These are phyloP conservation scores for Citrus medica DNA, from an alignment of 345 rosid genomes.

Conservation along the genomic window DNA sequence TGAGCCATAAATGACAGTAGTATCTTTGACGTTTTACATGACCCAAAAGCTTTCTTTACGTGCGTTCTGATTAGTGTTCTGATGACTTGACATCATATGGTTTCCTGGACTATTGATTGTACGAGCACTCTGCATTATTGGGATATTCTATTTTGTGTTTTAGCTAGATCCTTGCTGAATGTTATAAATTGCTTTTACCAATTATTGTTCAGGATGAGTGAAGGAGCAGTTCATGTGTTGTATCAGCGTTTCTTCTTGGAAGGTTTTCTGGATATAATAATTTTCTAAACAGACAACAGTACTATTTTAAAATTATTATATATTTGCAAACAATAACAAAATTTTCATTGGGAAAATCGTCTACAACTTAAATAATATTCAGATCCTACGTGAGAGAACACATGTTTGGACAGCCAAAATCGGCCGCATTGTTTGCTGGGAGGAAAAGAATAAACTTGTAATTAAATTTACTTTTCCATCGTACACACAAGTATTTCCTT, in stretches of 20 bases:
- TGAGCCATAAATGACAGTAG: slow-evolving; percentile 6
- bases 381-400: background rate
- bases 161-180: too few relatives aligned
- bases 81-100: background rate
- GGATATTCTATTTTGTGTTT: too few relatives aligned
- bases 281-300: too few relatives aligned
- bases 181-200: too few relatives aligned
- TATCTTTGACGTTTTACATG: slow-evolving; percentile 4
- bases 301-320: too few relatives aligned
- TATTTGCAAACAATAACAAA: too few relatives aligned
- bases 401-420: background rate
- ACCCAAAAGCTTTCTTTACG: slow-evolving; percentile 2
- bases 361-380: too few relatives aligned
- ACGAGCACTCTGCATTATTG: background rate
- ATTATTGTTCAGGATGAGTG: too few relatives aligned
- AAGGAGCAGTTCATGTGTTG: background rate
- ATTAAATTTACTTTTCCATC: slow-evolving; percentile 6
- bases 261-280: too few relatives aligned
- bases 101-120: background rate
- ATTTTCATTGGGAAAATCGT: too few relatives aligned
- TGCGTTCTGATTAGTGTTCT: background rate
- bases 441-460: background rate
- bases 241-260: too few relatives aligned
- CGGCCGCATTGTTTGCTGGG: background rate
- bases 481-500: slow-evolving; percentile 23